These are phyloP conservation scores for Porogramme epimiltina DNA, from an alignment of 1,284 basidiomycete species.

Conservation along the genomic window DNA sequence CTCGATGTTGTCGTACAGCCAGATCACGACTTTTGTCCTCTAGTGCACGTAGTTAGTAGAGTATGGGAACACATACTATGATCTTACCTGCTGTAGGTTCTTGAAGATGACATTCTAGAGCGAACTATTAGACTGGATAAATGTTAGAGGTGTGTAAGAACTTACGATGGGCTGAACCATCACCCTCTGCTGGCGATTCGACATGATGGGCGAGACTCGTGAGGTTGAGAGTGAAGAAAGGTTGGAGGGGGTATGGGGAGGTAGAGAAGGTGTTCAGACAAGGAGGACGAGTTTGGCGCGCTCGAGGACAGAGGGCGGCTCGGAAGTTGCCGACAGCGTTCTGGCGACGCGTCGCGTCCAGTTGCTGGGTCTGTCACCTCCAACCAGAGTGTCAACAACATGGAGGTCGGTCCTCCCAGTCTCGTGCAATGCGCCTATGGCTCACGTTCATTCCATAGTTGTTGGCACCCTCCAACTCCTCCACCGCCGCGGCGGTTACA, in stretches of 20 bases:
- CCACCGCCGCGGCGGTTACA: slow-evolving; percentile 95
- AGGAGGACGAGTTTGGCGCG: slow-evolving; percentile 11
- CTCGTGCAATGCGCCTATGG: background rate
- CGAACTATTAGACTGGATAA: slow-evolving; percentile 12
- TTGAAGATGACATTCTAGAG: slow-evolving; percentile 99
- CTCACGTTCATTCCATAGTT: slow-evolving; percentile 26
- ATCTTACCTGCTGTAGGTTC: slow-evolving; percentile 84
- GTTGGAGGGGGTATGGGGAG: slow-evolving; percentile 5
- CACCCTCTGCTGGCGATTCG: slow-evolving; percentile 89
- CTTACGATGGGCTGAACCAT: slow-evolving; percentile 98
- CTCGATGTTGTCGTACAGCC: slow-evolving; percentile 97
- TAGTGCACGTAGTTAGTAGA: slow-evolving; percentile 35
- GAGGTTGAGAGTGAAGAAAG: slow-evolving; percentile 20
- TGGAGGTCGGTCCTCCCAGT: slow-evolving; percentile 33
- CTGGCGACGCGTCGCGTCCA: slow-evolving; percentile 34
- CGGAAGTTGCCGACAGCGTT: slow-evolving; percentile 25
- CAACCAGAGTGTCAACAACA: slow-evolving; percentile 32
- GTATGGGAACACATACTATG: background rate
- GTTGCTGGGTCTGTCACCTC: slow-evolving; percentile 22
- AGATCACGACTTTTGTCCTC: slow-evolving; percentile 88
- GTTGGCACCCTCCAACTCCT: slow-evolving; percentile 66
- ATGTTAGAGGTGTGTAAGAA: slow-evolving; percentile 26
- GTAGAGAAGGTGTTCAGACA: slow-evolving; percentile 12
- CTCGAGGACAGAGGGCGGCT: slow-evolving; percentile 8
- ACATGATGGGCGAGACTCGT: slow-evolving; percentile 61